A percentile compares a stretch with the other conserved stretches of the same genome.
Evolutionary conservation across 768 basidiomycete genomes (phyloP).

Genomic region (Agrocybe pediades): DNA sequence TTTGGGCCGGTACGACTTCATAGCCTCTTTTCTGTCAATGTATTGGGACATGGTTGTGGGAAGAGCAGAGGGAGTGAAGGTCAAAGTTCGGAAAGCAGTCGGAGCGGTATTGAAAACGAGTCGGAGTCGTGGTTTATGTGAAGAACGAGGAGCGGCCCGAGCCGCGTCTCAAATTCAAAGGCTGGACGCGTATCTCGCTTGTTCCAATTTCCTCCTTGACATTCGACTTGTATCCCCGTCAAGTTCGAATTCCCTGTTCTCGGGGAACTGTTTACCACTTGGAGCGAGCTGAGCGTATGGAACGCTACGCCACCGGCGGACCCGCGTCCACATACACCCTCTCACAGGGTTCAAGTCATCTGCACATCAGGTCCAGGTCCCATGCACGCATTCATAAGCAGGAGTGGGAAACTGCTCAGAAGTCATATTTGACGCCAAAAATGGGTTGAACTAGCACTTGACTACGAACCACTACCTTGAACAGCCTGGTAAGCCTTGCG

Average conservation of each 20-base stretch:
- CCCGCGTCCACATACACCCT: neutral
- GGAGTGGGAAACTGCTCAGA: neutral
- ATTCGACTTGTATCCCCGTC: no score
- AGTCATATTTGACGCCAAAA: neutral
- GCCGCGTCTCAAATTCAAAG: neutral
- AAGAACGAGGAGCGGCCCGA: neutral
- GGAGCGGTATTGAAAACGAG: neutral
- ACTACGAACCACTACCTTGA: neutral
- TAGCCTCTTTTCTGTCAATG: conserved; percentile 43
- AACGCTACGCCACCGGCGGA: neutral
- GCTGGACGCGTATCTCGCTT: no score
- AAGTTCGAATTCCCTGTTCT: no score
- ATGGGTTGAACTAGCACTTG: neutral
- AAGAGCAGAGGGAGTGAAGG: neutral
- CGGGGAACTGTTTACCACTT: no score
- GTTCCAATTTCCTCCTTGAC: no score
- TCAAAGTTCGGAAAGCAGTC: neutral
- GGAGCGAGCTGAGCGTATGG: neutral
- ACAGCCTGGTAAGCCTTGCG: neutral
- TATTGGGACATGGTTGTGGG: conserved; percentile 33
- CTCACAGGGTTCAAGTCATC: no score
- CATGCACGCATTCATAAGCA: neutral
- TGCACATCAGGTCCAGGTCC: no score
- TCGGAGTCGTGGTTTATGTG: no score
- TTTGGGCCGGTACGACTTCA: conserved; percentile 52